Evolutionary conservation across 768 basidiomycete species (phyloP).

Genomic region (Xerocomus spinulosus): DNA sequence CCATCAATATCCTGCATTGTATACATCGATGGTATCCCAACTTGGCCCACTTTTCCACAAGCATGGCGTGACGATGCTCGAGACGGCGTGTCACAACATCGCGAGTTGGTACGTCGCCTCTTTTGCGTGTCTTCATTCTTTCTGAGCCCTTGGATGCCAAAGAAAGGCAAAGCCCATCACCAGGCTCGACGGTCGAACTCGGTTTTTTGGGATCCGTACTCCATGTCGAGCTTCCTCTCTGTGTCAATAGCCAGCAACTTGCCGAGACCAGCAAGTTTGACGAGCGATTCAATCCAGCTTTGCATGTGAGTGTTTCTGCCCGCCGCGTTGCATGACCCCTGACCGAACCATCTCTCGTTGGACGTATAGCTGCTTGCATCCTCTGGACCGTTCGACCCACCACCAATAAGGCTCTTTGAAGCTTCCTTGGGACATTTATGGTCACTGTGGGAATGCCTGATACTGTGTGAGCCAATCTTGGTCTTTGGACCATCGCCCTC

Average conservation of each 20-base stretch:
- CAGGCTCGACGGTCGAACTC: slow-evolving; percentile 67
- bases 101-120: slow-evolving; percentile 64
- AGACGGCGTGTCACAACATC: slow-evolving; percentile 82
- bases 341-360: neutral
- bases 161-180: slow-evolving; percentile 71
- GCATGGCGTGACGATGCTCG: slow-evolving; percentile 77
- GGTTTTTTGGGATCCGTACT: slow-evolving; percentile 80
- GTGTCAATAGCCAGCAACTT: slow-evolving; percentile 68
- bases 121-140: neutral
- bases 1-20: slow-evolving; percentile 78
- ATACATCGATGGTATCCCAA: slow-evolving; percentile 57
- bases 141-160: slow-evolving; percentile 33
- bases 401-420: slow-evolving; percentile 58
- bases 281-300: slow-evolving; percentile 47
- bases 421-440: slow-evolving; percentile 62
- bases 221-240: slow-evolving; percentile 65
- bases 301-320: slow-evolving; percentile 38
- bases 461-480: slow-evolving; percentile 86
- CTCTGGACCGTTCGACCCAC: slow-evolving; percentile 52
- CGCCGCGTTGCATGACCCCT: too few relatives aligned
- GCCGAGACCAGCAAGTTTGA: slow-evolving; percentile 48
- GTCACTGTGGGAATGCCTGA: slow-evolving; percentile 92
- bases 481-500: slow-evolving; percentile 78
- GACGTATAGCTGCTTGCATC: slow-evolving; percentile 62
- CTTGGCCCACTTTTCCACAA: slow-evolving; percentile 72